A percentile compares a stretch with the other conserved stretches of the same genome.
These are phyloP conservation scores for Chloranthus sessilifolius DNA, from an alignment of 164 flowering plant genomes.

Conservation along the genomic window DNA sequence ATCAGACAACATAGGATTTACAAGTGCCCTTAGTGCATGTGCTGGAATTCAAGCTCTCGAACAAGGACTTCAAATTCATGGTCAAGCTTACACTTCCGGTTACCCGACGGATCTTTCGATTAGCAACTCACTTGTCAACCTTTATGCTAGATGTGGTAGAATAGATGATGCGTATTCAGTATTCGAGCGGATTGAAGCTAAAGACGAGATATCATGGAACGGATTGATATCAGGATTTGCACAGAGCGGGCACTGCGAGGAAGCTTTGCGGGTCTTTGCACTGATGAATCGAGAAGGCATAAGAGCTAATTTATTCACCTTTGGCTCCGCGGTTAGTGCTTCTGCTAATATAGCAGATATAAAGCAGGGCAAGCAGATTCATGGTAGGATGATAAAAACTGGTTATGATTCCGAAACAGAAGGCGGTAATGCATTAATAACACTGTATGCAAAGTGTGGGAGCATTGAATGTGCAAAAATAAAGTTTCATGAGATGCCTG, in stretches of 20 bases:
- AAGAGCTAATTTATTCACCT: slow-evolving; percentile 19
- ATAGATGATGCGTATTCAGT: slow-evolving; percentile 22
- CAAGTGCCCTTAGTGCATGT: slow-evolving; percentile 29
- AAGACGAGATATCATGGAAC: slow-evolving; percentile 25
- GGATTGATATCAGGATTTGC: slow-evolving; percentile 28
- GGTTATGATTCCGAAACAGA: slow-evolving; percentile 22
- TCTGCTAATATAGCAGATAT: slow-evolving; percentile 25
- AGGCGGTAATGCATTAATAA: slow-evolving; percentile 23
- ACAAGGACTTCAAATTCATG: slow-evolving; percentile 24
- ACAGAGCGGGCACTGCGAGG: slow-evolving; percentile 25
- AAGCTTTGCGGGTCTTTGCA: slow-evolving; percentile 21
- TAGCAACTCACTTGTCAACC: slow-evolving; percentile 23
- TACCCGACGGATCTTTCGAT: slow-evolving; percentile 21
- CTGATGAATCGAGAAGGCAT: slow-evolving; percentile 17
- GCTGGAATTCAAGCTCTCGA: slow-evolving; percentile 29
- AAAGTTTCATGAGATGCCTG: slow-evolving; percentile 16
- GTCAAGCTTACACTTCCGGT: slow-evolving; percentile 17
- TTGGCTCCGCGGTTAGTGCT: slow-evolving; percentile 24
- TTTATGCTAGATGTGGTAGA: slow-evolving; percentile 29
- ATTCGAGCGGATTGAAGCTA: slow-evolving; percentile 14
- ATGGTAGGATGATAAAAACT: slow-evolving; percentile 23
- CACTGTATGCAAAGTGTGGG: slow-evolving; percentile 29
- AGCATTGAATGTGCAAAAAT: slow-evolving; percentile 20
- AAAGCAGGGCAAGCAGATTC: slow-evolving; percentile 28
- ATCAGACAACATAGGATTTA: slow-evolving; percentile 25